Conservation (phyloP, 2,329 filamentous ascomycete species). For the Epichloe elymi region DNA sequence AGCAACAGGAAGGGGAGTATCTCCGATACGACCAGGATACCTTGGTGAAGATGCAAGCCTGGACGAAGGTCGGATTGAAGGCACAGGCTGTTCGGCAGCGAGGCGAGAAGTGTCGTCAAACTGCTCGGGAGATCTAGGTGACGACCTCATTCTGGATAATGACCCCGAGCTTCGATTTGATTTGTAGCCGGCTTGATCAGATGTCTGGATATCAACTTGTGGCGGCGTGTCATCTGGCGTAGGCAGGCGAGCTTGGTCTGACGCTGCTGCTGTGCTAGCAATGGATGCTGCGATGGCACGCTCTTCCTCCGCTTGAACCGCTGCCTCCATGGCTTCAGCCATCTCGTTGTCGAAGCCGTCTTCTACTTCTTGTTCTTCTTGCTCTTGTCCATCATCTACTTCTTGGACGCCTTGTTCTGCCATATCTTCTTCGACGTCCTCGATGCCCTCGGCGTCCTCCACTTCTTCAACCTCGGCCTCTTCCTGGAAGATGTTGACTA, state of each 20-base stretch:
- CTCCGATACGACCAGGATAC: slow-evolving; percentile 1
- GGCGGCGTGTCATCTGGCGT: slow-evolving; percentile 40
- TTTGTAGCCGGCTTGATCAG: slow-evolving; percentile 11
- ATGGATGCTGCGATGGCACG: slow-evolving; percentile 12
- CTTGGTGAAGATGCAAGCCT: slow-evolving; percentile 1
- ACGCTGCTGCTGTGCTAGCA: slow-evolving; percentile 21
- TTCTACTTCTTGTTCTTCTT: slow-evolving; percentile 4
- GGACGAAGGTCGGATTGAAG: neutral
- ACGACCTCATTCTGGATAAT: neutral
- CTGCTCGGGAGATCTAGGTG: neutral
- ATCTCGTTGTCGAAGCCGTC: slow-evolving; percentile 1
- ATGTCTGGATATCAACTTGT: slow-evolving; percentile 15
- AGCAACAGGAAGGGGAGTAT: neutral
- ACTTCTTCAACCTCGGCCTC: neutral
- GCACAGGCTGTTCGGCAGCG: neutral
- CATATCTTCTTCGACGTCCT: slow-evolving; percentile 4
- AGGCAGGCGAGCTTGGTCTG: slow-evolving; percentile 32
- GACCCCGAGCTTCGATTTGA: slow-evolving; percentile 3
- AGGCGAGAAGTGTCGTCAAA: neutral
- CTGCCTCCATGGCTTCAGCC: slow-evolving; percentile 3
- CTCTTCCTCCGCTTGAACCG: slow-evolving; percentile 3
- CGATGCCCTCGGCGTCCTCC: slow-evolving; percentile 2
- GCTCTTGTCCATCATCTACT: neutral
- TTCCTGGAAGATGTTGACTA: neutral
- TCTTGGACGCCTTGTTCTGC: slow-evolving; percentile 2